These are phyloP conservation scores for Globisporangium viniferum DNA, from an alignment of 352 stramenopile species.

Conservation along the genomic window DNA sequence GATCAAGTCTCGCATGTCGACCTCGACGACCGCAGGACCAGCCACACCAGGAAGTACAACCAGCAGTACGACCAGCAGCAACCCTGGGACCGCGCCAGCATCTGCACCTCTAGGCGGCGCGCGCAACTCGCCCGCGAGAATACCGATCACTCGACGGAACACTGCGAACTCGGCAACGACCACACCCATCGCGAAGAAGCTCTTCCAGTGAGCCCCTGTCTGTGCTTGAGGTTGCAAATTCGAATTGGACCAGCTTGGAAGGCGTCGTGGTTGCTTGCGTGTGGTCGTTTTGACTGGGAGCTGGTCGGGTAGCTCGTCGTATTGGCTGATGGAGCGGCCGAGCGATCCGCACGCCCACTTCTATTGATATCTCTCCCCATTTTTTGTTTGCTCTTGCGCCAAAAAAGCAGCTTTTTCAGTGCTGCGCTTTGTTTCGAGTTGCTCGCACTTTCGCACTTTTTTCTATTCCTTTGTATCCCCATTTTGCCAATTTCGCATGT, in stretches of 20 bases:
- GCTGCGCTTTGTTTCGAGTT: not conserved
- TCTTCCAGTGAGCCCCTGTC: conserved; percentile 23
- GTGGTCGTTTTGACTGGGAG: not conserved
- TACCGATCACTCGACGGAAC: conserved; percentile 10
- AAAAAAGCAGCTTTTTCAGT: conserved; percentile 5
- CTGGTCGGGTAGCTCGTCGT: not conserved
- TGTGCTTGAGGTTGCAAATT: not conserved
- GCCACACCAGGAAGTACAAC: conserved; percentile 12
- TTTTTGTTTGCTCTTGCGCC: conserved; percentile 9
- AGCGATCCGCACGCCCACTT: not conserved
- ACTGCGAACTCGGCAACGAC: conserved; percentile 12
- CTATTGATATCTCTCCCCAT: not conserved
- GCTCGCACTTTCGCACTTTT: not conserved
- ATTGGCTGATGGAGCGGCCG: not conserved
- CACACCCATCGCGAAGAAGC: conserved; percentile 31
- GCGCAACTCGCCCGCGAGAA: conserved; percentile 22
- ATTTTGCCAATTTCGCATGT: not conserved
- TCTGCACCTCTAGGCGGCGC: not conserved
- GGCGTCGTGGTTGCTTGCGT: not conserved
- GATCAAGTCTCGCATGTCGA: conserved; percentile 60
- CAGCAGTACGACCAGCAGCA: conserved; percentile 16
- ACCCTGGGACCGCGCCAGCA: not conserved
- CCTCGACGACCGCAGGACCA: not conserved
- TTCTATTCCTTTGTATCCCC: not conserved
- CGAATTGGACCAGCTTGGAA: not conserved